Percentiles rank a stretch among this genome's conserved stretches.
phyloP scores from a whole-genome alignment of 345 rosid species.

The Arabis alpina region DNA sequence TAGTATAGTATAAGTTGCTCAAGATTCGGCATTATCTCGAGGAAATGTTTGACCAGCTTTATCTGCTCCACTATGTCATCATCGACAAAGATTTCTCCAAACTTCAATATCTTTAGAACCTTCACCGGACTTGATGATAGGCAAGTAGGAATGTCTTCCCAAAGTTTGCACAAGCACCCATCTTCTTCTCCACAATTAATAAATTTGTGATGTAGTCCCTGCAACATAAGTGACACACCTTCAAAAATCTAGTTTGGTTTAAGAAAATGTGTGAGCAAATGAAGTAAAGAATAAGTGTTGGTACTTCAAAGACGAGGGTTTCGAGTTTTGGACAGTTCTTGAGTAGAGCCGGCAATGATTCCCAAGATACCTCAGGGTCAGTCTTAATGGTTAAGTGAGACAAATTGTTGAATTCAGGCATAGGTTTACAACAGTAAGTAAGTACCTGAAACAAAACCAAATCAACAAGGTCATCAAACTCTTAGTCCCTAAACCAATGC shows the following conservation, averaged over 20 bases:
- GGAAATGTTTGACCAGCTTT: constrained; percentile 1
- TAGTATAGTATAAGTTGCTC: constrained; percentile 14
- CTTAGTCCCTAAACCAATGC: too few species aligned
- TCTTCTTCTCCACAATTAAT: too few species aligned
- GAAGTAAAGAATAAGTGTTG: too few species aligned
- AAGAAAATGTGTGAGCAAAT: too few species aligned
- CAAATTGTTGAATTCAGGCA: constrained; percentile 1
- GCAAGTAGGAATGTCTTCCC: not conserved
- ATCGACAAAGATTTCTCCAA: not conserved
- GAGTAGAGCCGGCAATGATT: constrained; percentile 5
- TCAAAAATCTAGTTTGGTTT: too few species aligned
- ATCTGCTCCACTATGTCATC: constrained; percentile 8
- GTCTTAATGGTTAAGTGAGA: not conserved
- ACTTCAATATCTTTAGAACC: too few species aligned
- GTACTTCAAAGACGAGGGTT: not conserved
- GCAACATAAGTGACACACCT: too few species aligned
- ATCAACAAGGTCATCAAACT: too few species aligned
- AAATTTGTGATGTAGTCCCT: too few species aligned
- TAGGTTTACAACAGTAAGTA: not conserved
- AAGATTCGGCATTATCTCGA: constrained; percentile 31
- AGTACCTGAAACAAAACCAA: not conserved
- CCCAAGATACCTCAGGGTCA: not conserved
- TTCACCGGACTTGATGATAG: constrained; percentile 28
- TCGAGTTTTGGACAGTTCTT: not conserved
- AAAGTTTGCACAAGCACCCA: too few species aligned